Conservation (phyloP, 2,329 filamentous ascomycete genomes). For the Alternaria sp. region DNA sequence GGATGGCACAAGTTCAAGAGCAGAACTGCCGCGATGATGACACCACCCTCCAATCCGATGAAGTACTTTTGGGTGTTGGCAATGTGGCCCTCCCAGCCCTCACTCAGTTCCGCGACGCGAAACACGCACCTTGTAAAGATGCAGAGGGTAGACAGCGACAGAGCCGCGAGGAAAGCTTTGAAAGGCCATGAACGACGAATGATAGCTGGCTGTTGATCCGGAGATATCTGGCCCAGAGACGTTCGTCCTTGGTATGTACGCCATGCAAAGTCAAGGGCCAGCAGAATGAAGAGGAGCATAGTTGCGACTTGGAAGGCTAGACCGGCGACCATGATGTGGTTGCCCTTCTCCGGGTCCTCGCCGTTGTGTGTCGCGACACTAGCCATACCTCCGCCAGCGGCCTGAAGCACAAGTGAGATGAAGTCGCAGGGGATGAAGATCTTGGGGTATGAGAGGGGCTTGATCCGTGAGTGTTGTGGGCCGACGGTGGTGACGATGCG, state of each 20-base stretch:
- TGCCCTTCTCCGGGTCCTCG: constrained; percentile 46
- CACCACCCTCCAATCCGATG: constrained; percentile 47
- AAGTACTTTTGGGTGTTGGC: constrained; percentile 55
- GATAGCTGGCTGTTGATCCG: constrained; percentile 33
- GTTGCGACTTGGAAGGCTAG: constrained; percentile 54
- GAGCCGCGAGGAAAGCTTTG: constrained; percentile 61
- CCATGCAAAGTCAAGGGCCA: constrained; percentile 51
- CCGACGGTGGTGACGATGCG: constrained; percentile 51
- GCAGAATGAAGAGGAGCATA: constrained; percentile 50
- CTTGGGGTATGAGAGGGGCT: constrained; percentile 55
- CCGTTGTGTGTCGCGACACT: constrained; percentile 39
- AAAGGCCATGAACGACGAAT: constrained; percentile 52
- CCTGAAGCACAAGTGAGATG: constrained; percentile 54
- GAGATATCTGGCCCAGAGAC: constrained; percentile 22
- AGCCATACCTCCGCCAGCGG: constrained; percentile 53
- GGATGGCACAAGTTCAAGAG: constrained; percentile 47
- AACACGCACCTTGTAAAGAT: constrained; percentile 71
- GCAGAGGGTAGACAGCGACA: constrained; percentile 64
- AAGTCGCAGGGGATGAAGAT: constrained; percentile 60
- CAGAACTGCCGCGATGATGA: constrained; percentile 42
- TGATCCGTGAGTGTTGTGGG: constrained; percentile 50
- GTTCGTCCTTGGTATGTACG: constrained; percentile 32
- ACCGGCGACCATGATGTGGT: constrained; percentile 55
- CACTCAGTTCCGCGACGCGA: constrained; percentile 69
- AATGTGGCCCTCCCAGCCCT: constrained; percentile 67